Evolutionary conservation across 139 green algal genomes (phyloP), one percentile per base, ranked within the genome.

Genomic region (Chlorella sp.): DNA sequence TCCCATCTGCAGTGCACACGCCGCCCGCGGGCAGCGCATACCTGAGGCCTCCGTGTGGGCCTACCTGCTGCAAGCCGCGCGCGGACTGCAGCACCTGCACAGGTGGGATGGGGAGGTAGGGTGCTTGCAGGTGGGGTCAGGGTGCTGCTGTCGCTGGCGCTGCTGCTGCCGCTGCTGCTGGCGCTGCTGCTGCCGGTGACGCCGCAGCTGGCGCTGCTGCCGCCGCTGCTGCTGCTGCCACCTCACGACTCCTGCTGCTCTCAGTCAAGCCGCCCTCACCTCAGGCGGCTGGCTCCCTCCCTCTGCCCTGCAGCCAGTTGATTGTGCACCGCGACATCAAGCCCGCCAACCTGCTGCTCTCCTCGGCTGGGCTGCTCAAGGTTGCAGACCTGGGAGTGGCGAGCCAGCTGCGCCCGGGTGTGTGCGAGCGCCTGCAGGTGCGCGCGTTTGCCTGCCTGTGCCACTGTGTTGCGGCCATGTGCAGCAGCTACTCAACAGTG

Each of bases 321-420:
- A 32, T 74, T 7, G 43, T 74, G 14, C 68, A 74, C 36, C 68
- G 68, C 1, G 68, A 74, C 68, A 74, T 74, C 68, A 74, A 74
- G 68, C 68, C 68, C 38, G 68, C 68, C 36, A 74, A 74, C 68
- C 8, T 46, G 13, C 38, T 74, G 36, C 17, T 74, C 2, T 22
- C 19, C 19, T 13, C 36, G 1, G 17, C 14, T 30, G 68, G 68
- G 1, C 68, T 74, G 68, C 68, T 74, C 36, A 74, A 74, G 24
- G 24, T 74, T 16, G 68, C 36, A 2, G 68, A 74, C 36, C 68
- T 74, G 36, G 68, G 68, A 22, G 36, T 46, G 68, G 68, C 68
- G 1, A 19, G 68, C 68, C 34, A 48, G 36, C 68, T 74, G 17
- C 51, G 51, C 51, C 43, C 68, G 1, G 68, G 68, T 6, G 68